Evolutionary conservation across 2,329 filamentous ascomycete genomes (phyloP).

Genomic region (Xenoacremonium recifei): DNA sequence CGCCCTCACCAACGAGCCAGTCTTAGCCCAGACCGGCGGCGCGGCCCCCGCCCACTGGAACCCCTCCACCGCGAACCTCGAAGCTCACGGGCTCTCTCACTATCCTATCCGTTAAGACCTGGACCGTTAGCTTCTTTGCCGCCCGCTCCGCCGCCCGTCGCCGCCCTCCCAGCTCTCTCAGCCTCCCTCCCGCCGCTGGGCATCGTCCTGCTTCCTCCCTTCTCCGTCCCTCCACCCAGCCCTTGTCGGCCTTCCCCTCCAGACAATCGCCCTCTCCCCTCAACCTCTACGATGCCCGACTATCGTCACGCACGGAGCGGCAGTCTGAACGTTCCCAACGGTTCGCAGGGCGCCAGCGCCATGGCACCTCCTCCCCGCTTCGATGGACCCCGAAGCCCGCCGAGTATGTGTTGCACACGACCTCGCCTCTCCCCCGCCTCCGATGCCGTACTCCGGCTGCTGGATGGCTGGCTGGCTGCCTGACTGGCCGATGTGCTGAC

Average conservation of each 20-base stretch:
- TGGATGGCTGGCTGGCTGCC: too few species aligned
- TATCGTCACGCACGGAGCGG: conserved; percentile 57
- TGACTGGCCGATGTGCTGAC: too few species aligned
- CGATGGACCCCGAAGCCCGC: conserved; percentile 61
- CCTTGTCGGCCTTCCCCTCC: conserved; percentile 1
- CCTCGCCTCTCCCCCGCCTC: conserved; percentile 13
- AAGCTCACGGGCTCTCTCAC: too few species aligned
- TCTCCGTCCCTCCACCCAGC: background rate
- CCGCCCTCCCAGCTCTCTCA: conserved; percentile 10
- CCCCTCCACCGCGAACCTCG: conserved; percentile 23
- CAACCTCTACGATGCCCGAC: conserved; percentile 42
- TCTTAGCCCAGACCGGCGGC: background rate
- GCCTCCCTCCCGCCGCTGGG: conserved; percentile 11
- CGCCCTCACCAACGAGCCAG: background rate
- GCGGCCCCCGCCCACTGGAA: conserved; percentile 20
- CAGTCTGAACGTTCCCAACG: conserved; percentile 52
- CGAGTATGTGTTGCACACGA: conserved; percentile 46
- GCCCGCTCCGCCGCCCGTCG: conserved; percentile 26
- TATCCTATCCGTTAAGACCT: too few species aligned
- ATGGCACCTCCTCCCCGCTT: conserved; percentile 43
- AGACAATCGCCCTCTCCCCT: conserved; percentile 16
- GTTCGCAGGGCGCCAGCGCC: conserved; percentile 25
- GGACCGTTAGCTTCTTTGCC: too few species aligned
- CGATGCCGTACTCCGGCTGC: background rate
- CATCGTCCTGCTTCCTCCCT: conserved; percentile 7